A percentile compares a stretch with the other conserved stretches of the same genome.
Evolutionary conservation across 169 alveolate genomes (phyloP).

Genomic region (Cryptosporidium meleagridis): DNA sequence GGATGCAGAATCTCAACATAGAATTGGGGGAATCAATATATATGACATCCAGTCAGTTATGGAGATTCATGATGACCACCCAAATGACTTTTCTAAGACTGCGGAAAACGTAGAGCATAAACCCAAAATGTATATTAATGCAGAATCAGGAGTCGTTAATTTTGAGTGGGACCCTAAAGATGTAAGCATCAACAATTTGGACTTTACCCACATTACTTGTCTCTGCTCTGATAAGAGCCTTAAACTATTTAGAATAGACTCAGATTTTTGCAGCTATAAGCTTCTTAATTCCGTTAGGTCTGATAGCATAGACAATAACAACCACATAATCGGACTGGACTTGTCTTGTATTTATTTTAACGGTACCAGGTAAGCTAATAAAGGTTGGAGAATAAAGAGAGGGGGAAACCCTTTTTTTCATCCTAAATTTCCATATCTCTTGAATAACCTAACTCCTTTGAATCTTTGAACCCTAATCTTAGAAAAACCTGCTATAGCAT

Average conservation of each 20-base stretch:
- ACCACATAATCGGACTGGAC: slow-evolving; percentile 38
- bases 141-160: slow-evolving; percentile 64
- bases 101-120: neutral
- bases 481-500: slow-evolving; percentile 62
- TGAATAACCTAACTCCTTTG: neutral
- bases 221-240: slow-evolving; percentile 49
- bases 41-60: slow-evolving; percentile 16
- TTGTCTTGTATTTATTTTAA: slow-evolving; percentile 7
- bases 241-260: slow-evolving; percentile 10
- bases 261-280: neutral
- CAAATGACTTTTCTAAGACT: neutral
- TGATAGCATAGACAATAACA: slow-evolving; percentile 10
- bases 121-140: slow-evolving; percentile 17
- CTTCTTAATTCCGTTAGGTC: slow-evolving; percentile 11
- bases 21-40: slow-evolving; percentile 45
- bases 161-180: slow-evolving; percentile 38
- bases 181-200: neutral
- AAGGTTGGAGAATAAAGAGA: no score
- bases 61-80: neutral
- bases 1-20: slow-evolving; percentile 12
- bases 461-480: neutral
- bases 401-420: neutral
- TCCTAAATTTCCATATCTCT: neutral
- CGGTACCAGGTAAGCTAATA: slow-evolving; percentile 22
- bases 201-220: slow-evolving; percentile 17